phyloP scores from a whole-genome alignment of 352 stramenopile species.

The Globisporangium solare region DNA sequence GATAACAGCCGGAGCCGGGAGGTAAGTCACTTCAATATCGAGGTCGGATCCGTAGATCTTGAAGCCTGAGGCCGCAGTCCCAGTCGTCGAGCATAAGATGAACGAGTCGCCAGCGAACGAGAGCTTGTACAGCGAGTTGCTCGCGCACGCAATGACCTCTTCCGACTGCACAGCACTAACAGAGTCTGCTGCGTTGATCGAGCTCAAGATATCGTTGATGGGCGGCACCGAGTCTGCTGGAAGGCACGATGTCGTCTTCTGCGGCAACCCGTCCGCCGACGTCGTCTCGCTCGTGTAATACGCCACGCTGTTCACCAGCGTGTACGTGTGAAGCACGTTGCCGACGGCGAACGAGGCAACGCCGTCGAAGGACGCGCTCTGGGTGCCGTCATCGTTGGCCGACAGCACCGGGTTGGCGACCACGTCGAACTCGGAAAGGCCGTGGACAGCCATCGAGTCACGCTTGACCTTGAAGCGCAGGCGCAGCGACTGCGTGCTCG shows the following conservation, averaged over 20 bases:
- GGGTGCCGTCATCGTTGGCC: no score
- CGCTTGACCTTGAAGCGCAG: conserved; percentile 40
- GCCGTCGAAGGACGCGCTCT: no score
- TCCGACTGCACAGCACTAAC: neutral
- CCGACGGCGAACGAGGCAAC: no score
- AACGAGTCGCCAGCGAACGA: conserved; percentile 38
- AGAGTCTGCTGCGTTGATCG: neutral
- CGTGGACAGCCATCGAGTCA: conserved; percentile 30
- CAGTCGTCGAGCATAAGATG: conserved; percentile 25
- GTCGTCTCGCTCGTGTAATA: neutral
- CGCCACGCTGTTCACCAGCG: no score
- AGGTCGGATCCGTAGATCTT: conserved; percentile 36
- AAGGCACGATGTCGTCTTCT: neutral
- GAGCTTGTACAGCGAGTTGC: conserved; percentile 2
- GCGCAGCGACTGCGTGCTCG: conserved; percentile 24
- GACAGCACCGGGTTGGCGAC: conserved; percentile 29
- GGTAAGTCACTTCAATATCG: conserved; percentile 34
- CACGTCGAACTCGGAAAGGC: conserved; percentile 27
- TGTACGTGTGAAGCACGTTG: no score
- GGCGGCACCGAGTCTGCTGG: neutral
- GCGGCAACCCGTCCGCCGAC: neutral
- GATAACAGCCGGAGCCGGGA: conserved; percentile 5
- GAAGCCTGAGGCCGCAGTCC: conserved; percentile 17
- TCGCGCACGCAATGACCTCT: neutral
- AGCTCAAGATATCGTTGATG: neutral